Percentiles rank a stretch among this genome's conserved stretches.
phyloP scores from a whole-genome alignment of 805 yeast genomes.

The Hanseniaspora clermontiae region DNA sequence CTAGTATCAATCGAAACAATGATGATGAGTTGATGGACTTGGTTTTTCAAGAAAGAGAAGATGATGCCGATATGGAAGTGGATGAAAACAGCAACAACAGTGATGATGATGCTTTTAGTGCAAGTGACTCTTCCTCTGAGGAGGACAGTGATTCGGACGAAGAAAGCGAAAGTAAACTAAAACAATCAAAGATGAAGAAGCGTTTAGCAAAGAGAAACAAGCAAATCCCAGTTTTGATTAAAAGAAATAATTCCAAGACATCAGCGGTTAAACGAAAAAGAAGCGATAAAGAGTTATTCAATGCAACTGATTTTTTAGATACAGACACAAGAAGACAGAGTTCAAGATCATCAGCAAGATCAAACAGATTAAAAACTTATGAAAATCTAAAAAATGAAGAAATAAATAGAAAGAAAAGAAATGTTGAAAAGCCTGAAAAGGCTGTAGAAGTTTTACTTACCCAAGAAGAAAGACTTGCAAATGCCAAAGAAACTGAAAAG shows the following conservation, averaged over 20 bases:
- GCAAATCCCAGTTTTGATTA: conserved; percentile 23
- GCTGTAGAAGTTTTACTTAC: conserved; percentile 32
- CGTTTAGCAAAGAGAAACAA: conserved; percentile 23
- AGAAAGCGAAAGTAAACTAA: conserved; percentile 15
- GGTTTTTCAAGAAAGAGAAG: conserved; percentile 43
- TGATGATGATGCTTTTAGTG: conserved; percentile 26
- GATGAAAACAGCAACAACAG: conserved; percentile 23
- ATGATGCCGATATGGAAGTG: conserved; percentile 38
- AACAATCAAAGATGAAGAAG: not conserved
- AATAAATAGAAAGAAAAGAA: conserved; percentile 32
- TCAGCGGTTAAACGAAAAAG: conserved; percentile 18
- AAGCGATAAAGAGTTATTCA: conserved; percentile 24
- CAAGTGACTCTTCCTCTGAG: conserved; percentile 19
- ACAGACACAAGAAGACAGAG: conserved; percentile 53
- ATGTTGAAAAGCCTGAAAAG: conserved; percentile 16
- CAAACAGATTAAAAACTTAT: conserved; percentile 63
- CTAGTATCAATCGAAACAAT: conserved; percentile 26
- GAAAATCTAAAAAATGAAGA: conserved; percentile 60
- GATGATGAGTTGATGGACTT: conserved; percentile 69
- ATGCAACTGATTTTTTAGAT: conserved; percentile 39
- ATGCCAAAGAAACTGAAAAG: conserved; percentile 77
- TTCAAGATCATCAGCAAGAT: conserved; percentile 62
- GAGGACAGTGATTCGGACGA: conserved; percentile 17
- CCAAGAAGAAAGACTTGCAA: conserved; percentile 40
- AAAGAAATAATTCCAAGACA: conserved; percentile 23